Evolutionary conservation across 345 rosid species (phyloP).

Genomic region (Hevea brasiliensis): DNA sequence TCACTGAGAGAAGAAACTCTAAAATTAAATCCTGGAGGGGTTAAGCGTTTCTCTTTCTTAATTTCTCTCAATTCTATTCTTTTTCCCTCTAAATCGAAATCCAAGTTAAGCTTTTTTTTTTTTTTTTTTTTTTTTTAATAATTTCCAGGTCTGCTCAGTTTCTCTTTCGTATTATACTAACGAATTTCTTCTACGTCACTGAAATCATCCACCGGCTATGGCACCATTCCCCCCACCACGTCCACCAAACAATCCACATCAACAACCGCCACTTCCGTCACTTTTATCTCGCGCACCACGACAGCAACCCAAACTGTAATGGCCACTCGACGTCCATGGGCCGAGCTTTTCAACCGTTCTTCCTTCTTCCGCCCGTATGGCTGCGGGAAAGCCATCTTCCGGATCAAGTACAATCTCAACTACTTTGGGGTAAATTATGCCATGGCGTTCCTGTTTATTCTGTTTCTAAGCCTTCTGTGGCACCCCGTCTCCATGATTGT

Average conservation of each 20-base stretch:
- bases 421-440: slow-evolving; percentile 83
- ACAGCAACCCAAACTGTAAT: slow-evolving; percentile 45
- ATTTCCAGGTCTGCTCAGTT: background rate
- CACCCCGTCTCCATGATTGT: slow-evolving; percentile 78
- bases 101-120: too few species aligned
- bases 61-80: background rate
- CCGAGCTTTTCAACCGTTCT: slow-evolving; percentile 47
- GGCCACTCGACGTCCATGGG: slow-evolving; percentile 80
- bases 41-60: background rate
- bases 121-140: background rate
- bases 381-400: slow-evolving; percentile 54
- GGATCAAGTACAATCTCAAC: slow-evolving; percentile 48
- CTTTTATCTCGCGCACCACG: slow-evolving; percentile 54
- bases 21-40: background rate
- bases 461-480: slow-evolving; percentile 75
- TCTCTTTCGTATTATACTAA: background rate
- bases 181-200: slow-evolving; percentile 14
- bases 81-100: background rate
- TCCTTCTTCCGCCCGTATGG: slow-evolving; percentile 58
- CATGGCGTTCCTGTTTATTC: slow-evolving; percentile 45
- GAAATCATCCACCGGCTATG: slow-evolving; percentile 40
- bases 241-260: slow-evolving; percentile 26
- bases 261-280: slow-evolving; percentile 24
- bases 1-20: background rate
- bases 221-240: slow-evolving; percentile 28